phyloP scores from a whole-genome alignment of 148 eudicot genomes.

The Arbutus unedo region DNA sequence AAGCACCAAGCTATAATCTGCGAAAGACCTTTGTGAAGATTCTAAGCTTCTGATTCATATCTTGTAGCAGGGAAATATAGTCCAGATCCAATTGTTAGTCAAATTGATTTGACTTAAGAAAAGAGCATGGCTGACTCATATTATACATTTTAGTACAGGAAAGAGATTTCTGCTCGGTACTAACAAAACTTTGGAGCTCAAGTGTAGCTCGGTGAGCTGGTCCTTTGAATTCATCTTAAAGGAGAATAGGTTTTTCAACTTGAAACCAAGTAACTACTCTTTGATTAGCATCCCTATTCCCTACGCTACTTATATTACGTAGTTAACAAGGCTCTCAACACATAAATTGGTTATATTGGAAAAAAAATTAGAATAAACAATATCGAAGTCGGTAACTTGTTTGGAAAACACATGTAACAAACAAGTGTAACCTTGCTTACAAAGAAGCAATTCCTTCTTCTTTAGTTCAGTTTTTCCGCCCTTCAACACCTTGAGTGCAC shows the following conservation, averaged over 20 bases:
- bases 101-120: background rate
- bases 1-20: background rate
- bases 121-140: background rate
- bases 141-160: background rate
- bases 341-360: background rate
- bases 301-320: background rate
- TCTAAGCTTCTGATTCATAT: background rate
- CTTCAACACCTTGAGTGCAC: background rate
- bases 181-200: background rate
- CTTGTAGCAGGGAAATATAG: background rate
- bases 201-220: background rate
- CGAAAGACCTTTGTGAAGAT: background rate
- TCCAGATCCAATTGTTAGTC: background rate
- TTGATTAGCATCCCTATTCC: background rate
- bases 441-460: background rate
- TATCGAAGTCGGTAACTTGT: background rate
- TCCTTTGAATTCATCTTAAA: background rate
- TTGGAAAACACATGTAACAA: background rate
- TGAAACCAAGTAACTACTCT: background rate
- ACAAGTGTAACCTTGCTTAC: constrained; percentile 4
- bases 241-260: background rate
- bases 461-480: background rate
- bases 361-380: background rate
- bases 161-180: background rate
- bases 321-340: background rate